Conservation (phyloP, 2,329 filamentous ascomycete genomes). For the Escovopsis sp. region DNA sequence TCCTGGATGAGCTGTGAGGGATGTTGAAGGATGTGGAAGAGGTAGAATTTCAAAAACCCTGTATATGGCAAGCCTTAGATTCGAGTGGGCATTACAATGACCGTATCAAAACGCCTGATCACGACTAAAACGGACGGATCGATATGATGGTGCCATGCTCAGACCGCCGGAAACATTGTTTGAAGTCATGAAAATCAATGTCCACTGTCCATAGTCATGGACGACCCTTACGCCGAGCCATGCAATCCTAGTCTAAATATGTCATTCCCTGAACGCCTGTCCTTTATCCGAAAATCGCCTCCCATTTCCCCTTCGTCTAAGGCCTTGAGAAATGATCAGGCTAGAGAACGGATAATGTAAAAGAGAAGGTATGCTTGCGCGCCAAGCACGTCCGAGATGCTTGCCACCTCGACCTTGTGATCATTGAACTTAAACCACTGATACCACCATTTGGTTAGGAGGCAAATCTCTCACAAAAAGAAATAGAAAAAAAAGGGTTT, state of each 20-base stretch:
- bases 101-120: too few species aligned
- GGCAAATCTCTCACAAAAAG: background rate
- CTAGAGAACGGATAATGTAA: constrained; percentile 55
- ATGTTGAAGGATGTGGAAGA: constrained; percentile 2
- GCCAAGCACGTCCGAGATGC: constrained; percentile 69
- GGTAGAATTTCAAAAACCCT: background rate
- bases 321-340: constrained; percentile 9
- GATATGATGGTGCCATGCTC: too few species aligned
- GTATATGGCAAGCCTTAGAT: background rate
- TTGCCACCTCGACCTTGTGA: constrained; percentile 74
- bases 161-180: too few species aligned
- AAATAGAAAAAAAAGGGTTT: too few species aligned
- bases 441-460: constrained; percentile 8
- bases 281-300: background rate
- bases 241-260: background rate
- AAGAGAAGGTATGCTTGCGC: constrained; percentile 86
- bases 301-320: too few species aligned
- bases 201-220: background rate
- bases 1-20: constrained; percentile 66
- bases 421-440: constrained; percentile 96
- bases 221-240: background rate
- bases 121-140: too few species aligned
- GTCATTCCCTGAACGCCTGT: background rate
- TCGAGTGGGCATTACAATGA: constrained; percentile 2
- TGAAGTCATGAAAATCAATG: background rate